Conservation (phyloP, 768 basidiomycete species). For the Amanita polypyramis region DNA sequence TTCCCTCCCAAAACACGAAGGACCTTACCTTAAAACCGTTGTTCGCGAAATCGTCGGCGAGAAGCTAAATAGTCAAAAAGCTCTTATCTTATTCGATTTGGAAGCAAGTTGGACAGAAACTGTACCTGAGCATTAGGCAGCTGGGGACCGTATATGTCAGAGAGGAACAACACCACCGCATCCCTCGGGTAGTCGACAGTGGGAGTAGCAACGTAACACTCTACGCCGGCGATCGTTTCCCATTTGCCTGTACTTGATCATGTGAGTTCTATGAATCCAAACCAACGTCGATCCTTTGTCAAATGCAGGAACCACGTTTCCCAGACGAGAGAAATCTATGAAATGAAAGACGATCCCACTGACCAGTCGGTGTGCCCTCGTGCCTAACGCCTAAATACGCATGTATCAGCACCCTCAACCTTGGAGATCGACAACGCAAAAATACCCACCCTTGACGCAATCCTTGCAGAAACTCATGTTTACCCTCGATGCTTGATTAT, state of each 20-base stretch:
- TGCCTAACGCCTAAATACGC: neutral
- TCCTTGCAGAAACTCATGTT: constrained; percentile 7
- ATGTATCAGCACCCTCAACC: neutral
- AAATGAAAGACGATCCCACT: neutral
- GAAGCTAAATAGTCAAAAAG: constrained; percentile 17
- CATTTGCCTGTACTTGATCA: constrained; percentile 27
- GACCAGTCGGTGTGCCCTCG: constrained; percentile 6
- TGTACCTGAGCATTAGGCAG: constrained; percentile 34
- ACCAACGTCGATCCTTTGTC: no score
- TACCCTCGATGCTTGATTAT: neutral
- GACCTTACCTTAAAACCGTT: constrained; percentile 28
- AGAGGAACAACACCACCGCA: constrained; percentile 44
- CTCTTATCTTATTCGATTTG: neutral
- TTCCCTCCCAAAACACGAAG: neutral
- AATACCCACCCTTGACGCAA: constrained; percentile 3
- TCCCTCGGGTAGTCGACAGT: constrained; percentile 37
- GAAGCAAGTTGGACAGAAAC: neutral
- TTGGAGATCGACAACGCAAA: neutral
- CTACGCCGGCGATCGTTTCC: constrained; percentile 36
- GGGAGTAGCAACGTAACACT: constrained; percentile 45
- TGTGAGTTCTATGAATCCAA: no score
- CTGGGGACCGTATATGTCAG: constrained; percentile 42
- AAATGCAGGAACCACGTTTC: no score
- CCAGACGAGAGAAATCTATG: neutral
- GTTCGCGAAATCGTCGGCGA: constrained; percentile 32